These are phyloP conservation scores for Esteya vermicola DNA, from an alignment of 2,329 filamentous ascomycete species.

Conservation along the genomic window DNA sequence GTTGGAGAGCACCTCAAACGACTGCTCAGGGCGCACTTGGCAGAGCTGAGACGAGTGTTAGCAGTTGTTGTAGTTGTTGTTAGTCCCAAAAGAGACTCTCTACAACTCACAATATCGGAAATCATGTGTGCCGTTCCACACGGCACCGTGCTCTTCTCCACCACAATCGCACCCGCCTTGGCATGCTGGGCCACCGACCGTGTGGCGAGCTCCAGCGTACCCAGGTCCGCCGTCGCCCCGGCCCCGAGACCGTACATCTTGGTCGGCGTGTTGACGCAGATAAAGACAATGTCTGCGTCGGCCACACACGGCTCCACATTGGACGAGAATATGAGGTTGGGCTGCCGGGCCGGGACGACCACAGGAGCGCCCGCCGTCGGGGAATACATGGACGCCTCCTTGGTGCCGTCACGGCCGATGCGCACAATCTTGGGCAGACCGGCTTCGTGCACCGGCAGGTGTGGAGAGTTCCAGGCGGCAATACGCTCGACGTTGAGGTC, in stretches of 20 bases:
- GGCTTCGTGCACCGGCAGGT: conserved; percentile 2
- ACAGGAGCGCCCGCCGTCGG: background rate
- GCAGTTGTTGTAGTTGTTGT: too few species aligned
- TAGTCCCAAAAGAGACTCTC: background rate
- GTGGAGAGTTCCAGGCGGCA: conserved; percentile 2
- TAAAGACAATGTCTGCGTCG: conserved; percentile 2
- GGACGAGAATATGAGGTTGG: conserved; percentile 3
- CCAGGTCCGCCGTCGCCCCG: conserved; percentile 2
- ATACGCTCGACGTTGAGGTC: conserved; percentile 2
- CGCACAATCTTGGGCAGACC: conserved; percentile 1
- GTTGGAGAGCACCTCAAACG: conserved; percentile 3
- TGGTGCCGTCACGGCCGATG: conserved; percentile 1
- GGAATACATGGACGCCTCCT: background rate
- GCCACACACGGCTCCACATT: background rate
- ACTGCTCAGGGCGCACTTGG: background rate
- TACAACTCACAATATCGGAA: background rate
- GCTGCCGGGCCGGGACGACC: background rate
- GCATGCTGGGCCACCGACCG: conserved; percentile 1
- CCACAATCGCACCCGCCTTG: conserved; percentile 2
- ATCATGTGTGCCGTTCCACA: conserved; percentile 3
- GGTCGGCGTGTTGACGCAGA: conserved; percentile 4
- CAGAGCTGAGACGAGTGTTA: background rate
- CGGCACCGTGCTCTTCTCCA: conserved; percentile 4
- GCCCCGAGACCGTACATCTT: conserved; percentile 3
- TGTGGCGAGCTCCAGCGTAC: conserved; percentile 1